These are phyloP conservation scores for Brettanomyces nanus DNA, from an alignment of 805 yeast species.

Conservation along the genomic window DNA sequence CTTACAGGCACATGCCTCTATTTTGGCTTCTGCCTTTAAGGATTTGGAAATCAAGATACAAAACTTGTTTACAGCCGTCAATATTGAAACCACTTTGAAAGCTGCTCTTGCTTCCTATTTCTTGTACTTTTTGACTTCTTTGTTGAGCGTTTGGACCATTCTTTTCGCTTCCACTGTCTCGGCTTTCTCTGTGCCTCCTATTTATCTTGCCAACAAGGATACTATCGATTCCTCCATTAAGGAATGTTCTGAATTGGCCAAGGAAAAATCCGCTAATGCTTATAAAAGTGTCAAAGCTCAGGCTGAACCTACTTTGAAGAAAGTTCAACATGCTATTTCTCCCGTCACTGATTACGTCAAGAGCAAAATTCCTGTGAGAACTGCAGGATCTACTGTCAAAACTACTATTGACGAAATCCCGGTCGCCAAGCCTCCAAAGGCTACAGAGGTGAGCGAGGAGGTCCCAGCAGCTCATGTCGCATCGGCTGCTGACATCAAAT, in stretches of 20 bases:
- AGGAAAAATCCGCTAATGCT: slow-evolving; percentile 40
- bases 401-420: slow-evolving; percentile 1
- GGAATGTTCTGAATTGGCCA: slow-evolving; percentile 36
- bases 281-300: slow-evolving; percentile 30
- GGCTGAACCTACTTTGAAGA: slow-evolving; percentile 50
- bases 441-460: slow-evolving; percentile 5
- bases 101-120: slow-evolving; percentile 61
- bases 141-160: slow-evolving; percentile 67
- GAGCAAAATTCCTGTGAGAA: slow-evolving; percentile 53
- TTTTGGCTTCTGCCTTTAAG: slow-evolving; percentile 34
- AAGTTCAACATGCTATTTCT: slow-evolving; percentile 50
- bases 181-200: slow-evolving; percentile 67
- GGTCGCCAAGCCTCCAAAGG: slow-evolving; percentile 8
- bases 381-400: slow-evolving; percentile 59
- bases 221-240: slow-evolving; percentile 64
- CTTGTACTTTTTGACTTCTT: slow-evolving; percentile 63
- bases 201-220: slow-evolving; percentile 66
- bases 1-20: slow-evolving; percentile 24
- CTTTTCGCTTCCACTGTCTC: slow-evolving; percentile 46
- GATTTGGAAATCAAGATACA: slow-evolving; percentile 45
- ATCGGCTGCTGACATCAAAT: slow-evolving; percentile 2
- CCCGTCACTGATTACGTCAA: slow-evolving; percentile 58
- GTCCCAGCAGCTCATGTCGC: slow-evolving; percentile 4
- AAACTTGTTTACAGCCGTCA: slow-evolving; percentile 56
- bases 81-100: slow-evolving; percentile 64